A percentile compares a stretch with the other conserved stretches of the same genome.
Conservation (phyloP, 805 yeast species). For the Komagataella populi region DNA sequence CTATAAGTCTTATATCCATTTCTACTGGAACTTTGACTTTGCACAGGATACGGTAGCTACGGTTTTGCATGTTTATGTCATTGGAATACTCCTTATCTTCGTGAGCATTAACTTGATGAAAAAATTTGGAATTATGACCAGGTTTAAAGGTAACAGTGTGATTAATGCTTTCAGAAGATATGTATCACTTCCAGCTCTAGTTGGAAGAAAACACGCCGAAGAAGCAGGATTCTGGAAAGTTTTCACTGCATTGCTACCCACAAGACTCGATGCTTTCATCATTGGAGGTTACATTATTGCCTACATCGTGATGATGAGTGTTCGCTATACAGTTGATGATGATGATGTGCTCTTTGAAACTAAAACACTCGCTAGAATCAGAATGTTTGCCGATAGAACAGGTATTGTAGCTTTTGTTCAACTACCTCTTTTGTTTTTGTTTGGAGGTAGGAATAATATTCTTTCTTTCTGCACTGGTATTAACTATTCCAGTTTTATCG, state of each 20-base stretch:
- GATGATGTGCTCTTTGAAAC: constrained; percentile 9
- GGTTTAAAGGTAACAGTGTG: constrained; percentile 14
- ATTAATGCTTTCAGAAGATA: constrained; percentile 20
- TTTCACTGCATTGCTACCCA: constrained; percentile 14
- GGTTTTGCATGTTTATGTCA: constrained; percentile 22
- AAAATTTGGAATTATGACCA: constrained; percentile 13
- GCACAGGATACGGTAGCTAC: constrained; percentile 20
- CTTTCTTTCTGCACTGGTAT: constrained; percentile 47
- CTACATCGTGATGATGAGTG: constrained; percentile 11
- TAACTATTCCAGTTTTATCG: constrained; percentile 38
- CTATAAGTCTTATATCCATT: constrained; percentile 6
- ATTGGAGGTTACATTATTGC: constrained; percentile 12
- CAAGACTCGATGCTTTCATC: constrained; percentile 18
- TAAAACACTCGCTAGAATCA: constrained; percentile 10
- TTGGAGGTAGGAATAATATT: constrained; percentile 53
- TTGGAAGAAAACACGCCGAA: constrained; percentile 9
- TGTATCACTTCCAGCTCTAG: constrained; percentile 25
- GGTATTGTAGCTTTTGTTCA: constrained; percentile 35
- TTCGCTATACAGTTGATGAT: constrained; percentile 5
- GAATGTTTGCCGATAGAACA: constrained; percentile 34
- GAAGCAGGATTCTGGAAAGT: constrained; percentile 6
- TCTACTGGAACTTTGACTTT: constrained; percentile 13
- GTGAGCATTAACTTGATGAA: constrained; percentile 19
- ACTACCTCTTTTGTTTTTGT: constrained; percentile 37
- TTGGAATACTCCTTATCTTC: constrained; percentile 21